phyloP scores from a whole-genome alignment of 2,329 filamentous ascomycete genomes.

The Talaromyces sp. region DNA sequence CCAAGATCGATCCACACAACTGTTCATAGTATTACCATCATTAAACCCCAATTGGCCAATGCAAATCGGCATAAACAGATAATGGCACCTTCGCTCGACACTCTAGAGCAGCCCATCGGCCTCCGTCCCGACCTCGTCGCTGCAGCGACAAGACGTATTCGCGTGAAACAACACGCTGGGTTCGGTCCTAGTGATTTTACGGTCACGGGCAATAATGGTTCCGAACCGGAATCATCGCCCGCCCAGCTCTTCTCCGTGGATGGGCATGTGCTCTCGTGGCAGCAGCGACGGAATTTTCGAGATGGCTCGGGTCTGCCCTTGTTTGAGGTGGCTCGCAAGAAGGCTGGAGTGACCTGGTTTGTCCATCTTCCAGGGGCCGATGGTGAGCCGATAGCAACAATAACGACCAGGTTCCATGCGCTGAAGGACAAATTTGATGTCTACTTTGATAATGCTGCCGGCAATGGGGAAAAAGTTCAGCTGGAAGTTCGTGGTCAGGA shows the following conservation, averaged over 20 bases:
- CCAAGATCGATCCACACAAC: too few species aligned
- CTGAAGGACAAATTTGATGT: slow-evolving; percentile 18
- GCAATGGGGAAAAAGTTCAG: slow-evolving; percentile 7
- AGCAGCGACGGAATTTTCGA: slow-evolving; percentile 13
- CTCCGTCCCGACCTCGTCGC: background rate
- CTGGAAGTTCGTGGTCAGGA: slow-evolving; percentile 17
- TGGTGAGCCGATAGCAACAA: slow-evolving; percentile 9
- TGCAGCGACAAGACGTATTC: background rate
- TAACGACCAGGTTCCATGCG: slow-evolving; percentile 12
- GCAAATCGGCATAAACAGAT: background rate
- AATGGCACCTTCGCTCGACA: background rate
- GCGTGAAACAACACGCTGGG: background rate
- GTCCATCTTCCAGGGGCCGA: slow-evolving; percentile 14
- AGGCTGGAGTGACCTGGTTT: slow-evolving; percentile 15
- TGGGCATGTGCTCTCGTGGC: slow-evolving; percentile 9
- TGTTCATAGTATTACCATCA: too few species aligned
- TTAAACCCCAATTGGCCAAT: too few species aligned
- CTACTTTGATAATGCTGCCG: slow-evolving; percentile 13
- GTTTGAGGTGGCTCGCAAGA: slow-evolving; percentile 17
- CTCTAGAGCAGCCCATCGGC: background rate
- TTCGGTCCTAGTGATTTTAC: background rate
- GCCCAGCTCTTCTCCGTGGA: slow-evolving; percentile 13
- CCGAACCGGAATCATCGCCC: background rate
- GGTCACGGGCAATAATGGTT: background rate
- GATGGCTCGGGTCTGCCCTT: slow-evolving; percentile 18